Base-by-base conservation (phyloP, 2,329 filamentous ascomycete genomes). In the Alternaria conjuncta region DNA sequence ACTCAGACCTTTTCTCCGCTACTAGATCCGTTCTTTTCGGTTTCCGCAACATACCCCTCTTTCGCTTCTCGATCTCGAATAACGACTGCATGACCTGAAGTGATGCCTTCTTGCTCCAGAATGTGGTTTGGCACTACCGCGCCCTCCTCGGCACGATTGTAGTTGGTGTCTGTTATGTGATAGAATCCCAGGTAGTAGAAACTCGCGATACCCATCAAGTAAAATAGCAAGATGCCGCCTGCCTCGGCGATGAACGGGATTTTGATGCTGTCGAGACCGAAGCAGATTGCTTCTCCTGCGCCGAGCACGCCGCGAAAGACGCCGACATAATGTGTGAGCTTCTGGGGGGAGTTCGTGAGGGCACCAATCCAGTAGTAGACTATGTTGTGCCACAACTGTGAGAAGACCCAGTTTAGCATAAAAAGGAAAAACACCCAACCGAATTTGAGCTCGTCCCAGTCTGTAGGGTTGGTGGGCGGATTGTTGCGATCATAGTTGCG, bases 341-440 rank as follows among this genome's bases (percentile, higher is more conserved):
- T 77, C 51, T 75, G 72, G 3, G 74, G 74, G 3, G 74, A 75
- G 60, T 75, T 77, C 12, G 74, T 75, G 26, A 76, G 56, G 4
- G 72, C 71, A n/a, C 74, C 74, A 47, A 76, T 75, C 71, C 69
- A 77, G 63, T 76, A 77, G 64, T 75, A 74, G 8, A 75, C 71
- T 15, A 76, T 74, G 49, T 76, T 74, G 60, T 77, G 73, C 73
- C 73, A 77, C 5, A 77, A 62, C 65, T 76, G 72, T 30, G 71
- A 75, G 56, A 69, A 74, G 15, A 75, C 72, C 74, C 74, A 76
- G 23, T 63, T 76, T 47, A 76, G 60, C 69, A 75, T 76, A 57
- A 76, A 76, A 15, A 76, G 71, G 8, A 74, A 62, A 49, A 76
- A 75, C 8, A 75, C 68, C 73, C 72, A 75, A 23, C 71, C 70